These are phyloP conservation scores for Suhomyces anneliseae DNA, from an alignment of 1,139 yeast species.

Conservation along the genomic window DNA sequence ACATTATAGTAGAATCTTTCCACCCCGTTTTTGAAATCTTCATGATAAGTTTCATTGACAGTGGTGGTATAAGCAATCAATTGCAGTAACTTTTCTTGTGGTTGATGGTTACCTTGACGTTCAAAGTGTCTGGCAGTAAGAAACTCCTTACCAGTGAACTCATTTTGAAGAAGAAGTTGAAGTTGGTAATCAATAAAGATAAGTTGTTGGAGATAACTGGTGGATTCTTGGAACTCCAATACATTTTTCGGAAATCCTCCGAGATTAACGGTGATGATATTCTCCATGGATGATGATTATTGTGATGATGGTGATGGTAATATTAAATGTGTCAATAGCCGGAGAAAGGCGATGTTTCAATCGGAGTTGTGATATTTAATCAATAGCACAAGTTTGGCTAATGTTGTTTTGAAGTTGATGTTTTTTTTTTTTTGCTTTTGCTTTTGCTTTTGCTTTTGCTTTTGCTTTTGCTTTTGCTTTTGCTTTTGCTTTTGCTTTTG, in stretches of 20 bases:
- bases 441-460: too few relatives aligned
- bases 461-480: too few relatives aligned
- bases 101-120: conserved; percentile 16
- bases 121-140: conserved; percentile 21
- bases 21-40: conserved; percentile 24
- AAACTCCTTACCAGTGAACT: conserved; percentile 31
- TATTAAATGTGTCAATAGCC: too few relatives aligned
- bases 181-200: conserved; percentile 43
- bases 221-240: conserved; percentile 35
- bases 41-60: conserved; percentile 30
- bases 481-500: too few relatives aligned
- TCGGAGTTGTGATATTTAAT: too few relatives aligned
- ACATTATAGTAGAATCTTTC: conserved; percentile 37
- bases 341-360: too few relatives aligned
- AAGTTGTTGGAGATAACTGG: conserved; percentile 37
- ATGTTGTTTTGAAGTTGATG: too few relatives aligned
- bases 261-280: conserved; percentile 23
- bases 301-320: background rate
- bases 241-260: conserved; percentile 44
- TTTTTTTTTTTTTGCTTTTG: too few relatives aligned
- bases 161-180: conserved; percentile 35
- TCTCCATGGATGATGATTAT: conserved; percentile 1
- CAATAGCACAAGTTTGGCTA: too few relatives aligned
- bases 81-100: conserved; percentile 28
- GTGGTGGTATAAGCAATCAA: conserved; percentile 32